Conservation (phyloP, 768 basidiomycete genomes). For the Vararia minispora region DNA sequence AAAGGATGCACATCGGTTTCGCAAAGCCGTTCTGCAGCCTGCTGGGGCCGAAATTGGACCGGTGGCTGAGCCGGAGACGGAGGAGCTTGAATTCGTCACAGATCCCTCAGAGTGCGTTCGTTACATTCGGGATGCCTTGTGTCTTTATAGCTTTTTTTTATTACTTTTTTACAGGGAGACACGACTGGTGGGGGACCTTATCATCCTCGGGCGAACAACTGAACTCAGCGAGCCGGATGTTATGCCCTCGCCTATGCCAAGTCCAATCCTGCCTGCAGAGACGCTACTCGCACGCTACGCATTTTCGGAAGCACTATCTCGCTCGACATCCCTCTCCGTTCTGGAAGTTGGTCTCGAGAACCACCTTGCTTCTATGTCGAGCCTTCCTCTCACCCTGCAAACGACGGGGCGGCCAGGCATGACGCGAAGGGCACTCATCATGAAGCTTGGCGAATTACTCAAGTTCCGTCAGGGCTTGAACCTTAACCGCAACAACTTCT, state of each 20-base stretch:
- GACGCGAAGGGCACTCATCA: slow-evolving; percentile 71
- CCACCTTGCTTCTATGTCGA: slow-evolving; percentile 75
- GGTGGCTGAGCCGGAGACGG: slow-evolving; percentile 65
- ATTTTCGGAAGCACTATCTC: slow-evolving; percentile 82
- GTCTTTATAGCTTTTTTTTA: background rate
- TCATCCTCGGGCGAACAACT: slow-evolving; percentile 69
- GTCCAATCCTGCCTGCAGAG: slow-evolving; percentile 47
- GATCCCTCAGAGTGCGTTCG: slow-evolving; percentile 76
- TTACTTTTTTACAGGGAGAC: slow-evolving; percentile 46
- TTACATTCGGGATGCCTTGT: background rate
- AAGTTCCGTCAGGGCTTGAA: slow-evolving; percentile 89
- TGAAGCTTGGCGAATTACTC: slow-evolving; percentile 86
- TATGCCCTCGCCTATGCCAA: slow-evolving; percentile 31
- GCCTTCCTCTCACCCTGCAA: slow-evolving; percentile 64
- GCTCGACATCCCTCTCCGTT: slow-evolving; percentile 79
- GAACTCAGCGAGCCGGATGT: slow-evolving; percentile 43
- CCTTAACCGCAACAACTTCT: slow-evolving; percentile 80
- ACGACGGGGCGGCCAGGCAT: slow-evolving; percentile 79
- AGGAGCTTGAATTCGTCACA: slow-evolving; percentile 87
- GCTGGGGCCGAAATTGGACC: slow-evolving; percentile 52
- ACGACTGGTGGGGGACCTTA: slow-evolving; percentile 83
- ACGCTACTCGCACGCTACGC: slow-evolving; percentile 83
- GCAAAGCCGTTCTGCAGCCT: slow-evolving; percentile 44
- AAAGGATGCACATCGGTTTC: slow-evolving; percentile 59
- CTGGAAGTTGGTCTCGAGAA: slow-evolving; percentile 78